phyloP scores from a whole-genome alignment of 2,329 filamentous ascomycete genomes.

The Thelonectria blattea region DNA sequence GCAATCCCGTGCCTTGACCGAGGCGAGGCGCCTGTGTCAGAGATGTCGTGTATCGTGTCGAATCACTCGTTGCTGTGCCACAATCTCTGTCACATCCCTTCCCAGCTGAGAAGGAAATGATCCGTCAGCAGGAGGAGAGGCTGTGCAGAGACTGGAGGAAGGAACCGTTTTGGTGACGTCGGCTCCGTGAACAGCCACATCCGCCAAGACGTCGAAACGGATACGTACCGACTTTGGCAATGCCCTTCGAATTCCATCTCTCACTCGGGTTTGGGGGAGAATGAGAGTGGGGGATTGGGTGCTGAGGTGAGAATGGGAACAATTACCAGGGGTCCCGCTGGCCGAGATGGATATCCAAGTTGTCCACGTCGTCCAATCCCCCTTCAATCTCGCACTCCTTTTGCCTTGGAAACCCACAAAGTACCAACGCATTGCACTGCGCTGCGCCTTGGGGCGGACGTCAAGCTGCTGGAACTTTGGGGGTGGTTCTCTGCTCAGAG shows the following conservation, averaged over 20 bases:
- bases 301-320: constrained; percentile 11
- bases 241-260: constrained; percentile 1
- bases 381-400: constrained; percentile 28
- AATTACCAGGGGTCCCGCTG: constrained; percentile 10
- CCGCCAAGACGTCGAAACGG: constrained; percentile 23
- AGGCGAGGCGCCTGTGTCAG: not conserved
- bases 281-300: constrained; percentile 16
- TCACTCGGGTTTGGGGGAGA: constrained; percentile 4
- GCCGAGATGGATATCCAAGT: constrained; percentile 5
- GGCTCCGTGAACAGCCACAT: constrained; percentile 31
- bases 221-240: constrained; percentile 12
- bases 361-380: constrained; percentile 26
- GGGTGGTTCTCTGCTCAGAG: not conserved
- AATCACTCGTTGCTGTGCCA: constrained; percentile 32
- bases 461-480: not conserved
- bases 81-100: constrained; percentile 26
- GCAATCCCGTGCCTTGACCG: not conserved
- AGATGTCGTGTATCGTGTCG: constrained; percentile 7
- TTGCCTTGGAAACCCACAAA: constrained; percentile 12
- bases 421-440: not conserved
- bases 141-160: constrained; percentile 19
- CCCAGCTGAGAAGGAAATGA: constrained; percentile 12
- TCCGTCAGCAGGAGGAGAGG: constrained; percentile 9
- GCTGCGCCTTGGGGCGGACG: constrained; percentile 1
- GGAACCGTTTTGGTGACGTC: constrained; percentile 35